Evolutionary conservation across 768 basidiomycete genomes (phyloP).

Genomic region (Trichaptum fuscoviolaceum): DNA sequence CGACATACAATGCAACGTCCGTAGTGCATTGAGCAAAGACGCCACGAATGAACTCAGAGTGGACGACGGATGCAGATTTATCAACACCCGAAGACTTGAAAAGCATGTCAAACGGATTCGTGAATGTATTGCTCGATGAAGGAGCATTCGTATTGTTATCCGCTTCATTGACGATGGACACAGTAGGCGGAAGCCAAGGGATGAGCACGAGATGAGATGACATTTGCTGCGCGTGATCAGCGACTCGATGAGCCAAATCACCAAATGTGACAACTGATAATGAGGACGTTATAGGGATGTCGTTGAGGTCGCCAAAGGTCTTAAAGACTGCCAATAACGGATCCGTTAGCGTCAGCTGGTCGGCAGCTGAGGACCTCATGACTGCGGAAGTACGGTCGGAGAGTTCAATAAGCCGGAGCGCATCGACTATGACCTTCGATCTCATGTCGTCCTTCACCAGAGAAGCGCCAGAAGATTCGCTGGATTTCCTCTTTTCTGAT

Average conservation of each 20-base stretch:
- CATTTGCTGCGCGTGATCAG: slow-evolving; percentile 54
- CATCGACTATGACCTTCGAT: slow-evolving; percentile 50
- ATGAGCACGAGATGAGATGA: slow-evolving; percentile 73
- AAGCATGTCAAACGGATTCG: slow-evolving; percentile 69
- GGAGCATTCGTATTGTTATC: slow-evolving; percentile 6
- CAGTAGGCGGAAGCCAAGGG: slow-evolving; percentile 63
- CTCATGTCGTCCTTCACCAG: slow-evolving; percentile 1
- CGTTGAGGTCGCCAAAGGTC: slow-evolving; percentile 68
- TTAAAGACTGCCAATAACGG: slow-evolving; percentile 69
- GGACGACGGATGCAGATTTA: slow-evolving; percentile 46
- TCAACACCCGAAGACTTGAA: slow-evolving; percentile 39
- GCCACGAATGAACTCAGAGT: slow-evolving; percentile 79
- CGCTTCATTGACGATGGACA: slow-evolving; percentile 14
- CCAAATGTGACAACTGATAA: slow-evolving; percentile 75
- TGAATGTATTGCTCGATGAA: not conserved
- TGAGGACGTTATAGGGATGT: slow-evolving; percentile 53
- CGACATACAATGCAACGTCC: slow-evolving; percentile 84
- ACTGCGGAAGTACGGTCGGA: slow-evolving; percentile 61
- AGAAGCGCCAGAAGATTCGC: not conserved
- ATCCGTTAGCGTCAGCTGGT: slow-evolving; percentile 65
- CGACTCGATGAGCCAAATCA: slow-evolving; percentile 63
- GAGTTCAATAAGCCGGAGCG: slow-evolving; percentile 82
- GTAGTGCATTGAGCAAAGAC: slow-evolving; percentile 66
- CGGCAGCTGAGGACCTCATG: slow-evolving; percentile 59
- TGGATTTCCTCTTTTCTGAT: not conserved